phyloP scores from a whole-genome alignment of 2,329 filamentous ascomycete genomes.

The Hymenoscyphus fraxineus region DNA sequence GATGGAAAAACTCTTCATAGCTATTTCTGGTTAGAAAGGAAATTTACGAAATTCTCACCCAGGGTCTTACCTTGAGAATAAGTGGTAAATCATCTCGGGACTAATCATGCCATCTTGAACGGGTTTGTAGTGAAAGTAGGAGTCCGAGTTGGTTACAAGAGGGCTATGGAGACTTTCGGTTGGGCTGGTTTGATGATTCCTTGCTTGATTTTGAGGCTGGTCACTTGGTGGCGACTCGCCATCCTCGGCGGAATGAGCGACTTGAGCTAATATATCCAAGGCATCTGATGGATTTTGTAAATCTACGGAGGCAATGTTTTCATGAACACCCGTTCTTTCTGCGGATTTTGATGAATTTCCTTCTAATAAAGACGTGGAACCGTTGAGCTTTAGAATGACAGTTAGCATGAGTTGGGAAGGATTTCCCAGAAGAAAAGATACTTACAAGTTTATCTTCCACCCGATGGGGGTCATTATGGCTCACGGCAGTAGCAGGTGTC shows the following conservation, averaged over 20 bases:
- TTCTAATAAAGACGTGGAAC: conserved; percentile 16
- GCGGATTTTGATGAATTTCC: conserved; percentile 19
- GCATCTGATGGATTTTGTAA: conserved; percentile 35
- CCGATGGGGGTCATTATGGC: conserved; percentile 23
- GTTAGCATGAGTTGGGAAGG: neutral
- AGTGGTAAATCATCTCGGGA: conserved; percentile 27
- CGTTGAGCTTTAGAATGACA: conserved; percentile 16
- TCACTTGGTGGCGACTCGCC: conserved; percentile 28
- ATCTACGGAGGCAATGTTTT: conserved; percentile 32
- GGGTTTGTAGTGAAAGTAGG: conserved; percentile 30
- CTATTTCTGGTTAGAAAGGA: conserved; percentile 14
- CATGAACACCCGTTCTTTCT: conserved; percentile 20
- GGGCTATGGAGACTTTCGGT: conserved; percentile 12
- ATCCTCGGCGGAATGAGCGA: conserved; percentile 32
- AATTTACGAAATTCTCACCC: neutral
- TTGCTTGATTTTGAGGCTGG: conserved; percentile 16
- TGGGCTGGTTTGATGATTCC: conserved; percentile 14
- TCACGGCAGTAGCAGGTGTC: conserved; percentile 16
- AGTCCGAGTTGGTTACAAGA: conserved; percentile 21
- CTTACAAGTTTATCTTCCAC: conserved; percentile 26
- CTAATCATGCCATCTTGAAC: conserved; percentile 28
- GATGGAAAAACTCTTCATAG: conserved; percentile 50
- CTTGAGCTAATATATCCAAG: conserved; percentile 33
- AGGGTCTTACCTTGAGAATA: conserved; percentile 28
- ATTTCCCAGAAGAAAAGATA: neutral